Evolutionary conservation across 1,284 basidiomycete species (phyloP), one percentile per base, ranked within the genome.

Genomic region (Fomitopsis palustris): DNA sequence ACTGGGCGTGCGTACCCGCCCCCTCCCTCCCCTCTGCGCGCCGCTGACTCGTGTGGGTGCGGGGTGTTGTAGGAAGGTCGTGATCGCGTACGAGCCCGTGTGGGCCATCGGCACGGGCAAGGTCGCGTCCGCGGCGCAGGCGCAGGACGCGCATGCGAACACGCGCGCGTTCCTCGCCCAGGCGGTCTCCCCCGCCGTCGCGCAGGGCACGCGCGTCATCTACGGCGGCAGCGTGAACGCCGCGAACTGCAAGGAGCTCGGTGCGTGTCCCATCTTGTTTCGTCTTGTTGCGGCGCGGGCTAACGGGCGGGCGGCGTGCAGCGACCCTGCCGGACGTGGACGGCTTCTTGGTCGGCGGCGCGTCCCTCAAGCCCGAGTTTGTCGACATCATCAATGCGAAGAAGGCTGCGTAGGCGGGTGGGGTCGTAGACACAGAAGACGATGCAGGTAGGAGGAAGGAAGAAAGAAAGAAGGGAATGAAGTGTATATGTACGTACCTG

Each of bases 31-130:
- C 9, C 12, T 45, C 19, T 3, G 7, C 10, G 41, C n/a, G 17
- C 3, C 3, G 41, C 25, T 31, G 25, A 47, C 9, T 10, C 8
- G 25, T n/a, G 25, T 25, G 3, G 16, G 23, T 1, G 35, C 25
- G 21, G 25, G 27, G 27, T 38, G 45, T 23, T 52, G 54, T 67
- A 94, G 92, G 74, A 88, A 93, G 69, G 82, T 98, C 72, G 96
- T 99, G 63, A 82, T 99, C 69, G 96, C 96, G 19, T 99, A 95
- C 74, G 93, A 96, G 74, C 93, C 94, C 51, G 96, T 99, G 31
- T 99, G 96, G 97, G 97, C 96, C 42, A 99, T 99, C 73, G 96
- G 96, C 58, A 98, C 95, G 21, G 95, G 95, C 65, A 96, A 94
- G 77, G 96, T 98, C 61, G 96, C 97, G 43, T 95, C 94, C 38